Base-by-base conservation (phyloP, 2,329 filamentous ascomycete genomes). In the Sclerotinia subarctica region DNA sequence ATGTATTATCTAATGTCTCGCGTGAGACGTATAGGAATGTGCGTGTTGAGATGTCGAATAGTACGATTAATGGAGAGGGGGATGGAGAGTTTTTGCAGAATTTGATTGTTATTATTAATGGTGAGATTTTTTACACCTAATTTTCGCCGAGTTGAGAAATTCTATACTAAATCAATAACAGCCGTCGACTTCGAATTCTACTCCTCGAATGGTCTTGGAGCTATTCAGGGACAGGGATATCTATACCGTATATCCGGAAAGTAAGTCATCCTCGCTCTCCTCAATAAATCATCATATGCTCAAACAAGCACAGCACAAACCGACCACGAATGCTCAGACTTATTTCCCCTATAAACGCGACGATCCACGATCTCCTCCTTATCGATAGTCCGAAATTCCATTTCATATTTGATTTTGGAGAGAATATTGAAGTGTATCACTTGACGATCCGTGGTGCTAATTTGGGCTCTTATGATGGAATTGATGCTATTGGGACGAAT, bases 151-250 rank as follows among this genome's bases (percentile, higher is more conserved):
- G 26, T 62, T 8, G 44, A 6, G 8, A 68, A 77, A 17, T 77
- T 35, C 73, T 72, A 5, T 69, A 53, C 49, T 64, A 65, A 10
- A 68, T 76, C 76, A 44, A 69, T 72, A n/a, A 70, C 35, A 67
- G 78, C 79, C 8, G 78, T 76, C 63, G 83, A 86, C 71, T 84
- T 86, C 63, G 84, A 86, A 72, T 70, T 86, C 67, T 85, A 84
- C 75, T 84, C 82, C 51, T 81, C 80, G 51, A 85, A 80, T 7
- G 82, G 81, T 24, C 78, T 80, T 67, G 84, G 84, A 60, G 83
- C 83, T 21, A 77, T 86, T 38, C 84, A 86, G 74, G 83, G 83
- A 15, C 79, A 80, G 59, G 84, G 84, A 26, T 86, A 84, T 73
- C 75, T 80, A 62, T 82, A 82, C 71, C 81, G 65, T 19, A 54